phyloP scores from a whole-genome alignment of 768 basidiomycete species.

The Boletus coccyginus region DNA sequence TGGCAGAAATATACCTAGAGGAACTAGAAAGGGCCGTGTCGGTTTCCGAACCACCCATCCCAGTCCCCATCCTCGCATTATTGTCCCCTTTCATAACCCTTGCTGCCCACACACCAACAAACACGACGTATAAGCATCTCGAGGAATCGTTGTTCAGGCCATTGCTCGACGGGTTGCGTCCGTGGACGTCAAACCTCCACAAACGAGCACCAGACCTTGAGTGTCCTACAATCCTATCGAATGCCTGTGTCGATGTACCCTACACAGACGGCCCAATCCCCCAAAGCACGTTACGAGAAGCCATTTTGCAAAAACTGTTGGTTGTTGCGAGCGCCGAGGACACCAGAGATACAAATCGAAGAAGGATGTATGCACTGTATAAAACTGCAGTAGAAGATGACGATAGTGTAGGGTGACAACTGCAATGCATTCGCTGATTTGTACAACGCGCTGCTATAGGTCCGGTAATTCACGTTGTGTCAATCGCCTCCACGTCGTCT shows the following conservation, averaged over 20 bases:
- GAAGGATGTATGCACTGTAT: constrained; percentile 83
- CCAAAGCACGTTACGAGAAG: constrained; percentile 43
- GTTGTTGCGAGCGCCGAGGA: constrained; percentile 68
- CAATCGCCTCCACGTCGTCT: constrained; percentile 82
- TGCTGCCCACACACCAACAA: constrained; percentile 63
- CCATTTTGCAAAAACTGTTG: constrained; percentile 64
- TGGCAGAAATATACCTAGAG: constrained; percentile 86
- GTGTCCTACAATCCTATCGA: constrained; percentile 47
- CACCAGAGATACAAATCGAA: constrained; percentile 74
- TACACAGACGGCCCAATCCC: constrained; percentile 37
- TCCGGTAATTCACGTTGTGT: constrained; percentile 87
- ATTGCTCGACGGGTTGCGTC: constrained; percentile 52
- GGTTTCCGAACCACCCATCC: constrained; percentile 25
- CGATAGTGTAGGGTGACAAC: constrained; percentile 24
- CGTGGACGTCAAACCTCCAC: constrained; percentile 37
- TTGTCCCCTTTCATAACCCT: constrained; percentile 70
- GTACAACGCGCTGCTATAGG: constrained; percentile 24
- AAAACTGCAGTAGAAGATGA: constrained; percentile 53
- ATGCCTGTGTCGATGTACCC: constrained; percentile 50
- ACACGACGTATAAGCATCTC: constrained; percentile 69
- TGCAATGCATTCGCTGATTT: not conserved
- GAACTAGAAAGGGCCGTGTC: constrained; percentile 75
- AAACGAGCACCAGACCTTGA: constrained; percentile 38
- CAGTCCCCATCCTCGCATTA: constrained; percentile 53
- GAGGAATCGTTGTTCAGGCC: constrained; percentile 68